Base-by-base conservation (phyloP, 495 filamentous ascomycete species). In the Tuber umbilicatum region DNA sequence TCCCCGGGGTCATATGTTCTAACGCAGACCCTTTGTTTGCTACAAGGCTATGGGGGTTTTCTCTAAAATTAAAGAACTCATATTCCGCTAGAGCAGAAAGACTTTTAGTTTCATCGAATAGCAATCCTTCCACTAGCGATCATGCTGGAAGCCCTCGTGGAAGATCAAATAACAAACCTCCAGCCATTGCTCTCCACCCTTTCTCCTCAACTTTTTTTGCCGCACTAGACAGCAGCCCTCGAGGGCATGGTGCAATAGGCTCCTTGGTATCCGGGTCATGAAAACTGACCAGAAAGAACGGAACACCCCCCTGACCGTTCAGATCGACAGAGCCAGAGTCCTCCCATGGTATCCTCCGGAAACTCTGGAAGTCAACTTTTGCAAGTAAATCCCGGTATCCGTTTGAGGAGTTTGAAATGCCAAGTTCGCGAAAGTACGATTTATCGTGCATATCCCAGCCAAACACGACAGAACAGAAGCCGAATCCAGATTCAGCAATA, bases 401-500 rank as follows among this genome's bases (percentile, higher is more conserved):
- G 80, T 97, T 99, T 77, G 93, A 90, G 82, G 92, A 91, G 83
- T 97, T 97, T 85, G 92, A 94, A 82, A 97, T 91, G 79, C 88
- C 88, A 70, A 97, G 88, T 84, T 97, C 94, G 73, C 87, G 85
- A 81, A 89, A 89, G 80, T 99, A 97, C 12, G 93, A 95, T 82
- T 87, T 86, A 80, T 99, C 95, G 84, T 97, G 94, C 92, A 97
- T 97, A 79, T 99, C 95, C 94, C 94, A 97, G 80, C 94, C 95
- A 80, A 97, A 97, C 47, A 99, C 88, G 73, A 97, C 93, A 5
- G 92, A 94, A 86, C 95, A 99, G 86, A 97, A 99, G 31, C 95
- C 95, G 79, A 99, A 99, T 69, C 95, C 95, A 64, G 90, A 87
- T 69, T 89, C 83, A 37, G 90, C 91, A 70, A 99, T 88, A 12